These are phyloP conservation scores for Dentipellis sp. DNA, from an alignment of 768 basidiomycete genomes.

Conservation along the genomic window DNA sequence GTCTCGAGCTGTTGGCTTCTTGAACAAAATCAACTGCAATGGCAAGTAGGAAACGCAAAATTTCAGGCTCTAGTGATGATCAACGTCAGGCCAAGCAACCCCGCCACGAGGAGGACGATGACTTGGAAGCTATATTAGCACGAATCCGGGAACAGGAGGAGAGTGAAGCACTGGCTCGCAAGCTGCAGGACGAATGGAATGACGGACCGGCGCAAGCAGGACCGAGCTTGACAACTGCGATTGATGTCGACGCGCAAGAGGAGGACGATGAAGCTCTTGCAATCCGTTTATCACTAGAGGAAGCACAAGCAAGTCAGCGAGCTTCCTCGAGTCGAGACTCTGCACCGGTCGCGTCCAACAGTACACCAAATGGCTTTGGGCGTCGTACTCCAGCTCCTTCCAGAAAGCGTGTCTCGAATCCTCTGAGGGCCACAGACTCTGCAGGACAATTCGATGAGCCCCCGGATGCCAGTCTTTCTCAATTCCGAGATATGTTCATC, in stretches of 20 bases:
- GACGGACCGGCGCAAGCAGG: constrained; percentile 5
- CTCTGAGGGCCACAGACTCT: neutral
- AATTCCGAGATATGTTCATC: constrained; percentile 28
- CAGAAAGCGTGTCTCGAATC: neutral
- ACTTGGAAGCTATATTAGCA: constrained; percentile 29
- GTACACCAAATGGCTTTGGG: neutral
- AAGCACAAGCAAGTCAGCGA: neutral
- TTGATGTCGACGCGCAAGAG: neutral
- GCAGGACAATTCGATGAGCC: neutral
- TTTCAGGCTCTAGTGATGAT: neutral
- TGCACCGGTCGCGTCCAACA: neutral
- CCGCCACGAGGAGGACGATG: constrained; percentile 26
- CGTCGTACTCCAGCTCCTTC: neutral
- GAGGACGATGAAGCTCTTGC: neutral
- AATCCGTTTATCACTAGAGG: neutral
- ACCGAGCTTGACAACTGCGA: neutral
- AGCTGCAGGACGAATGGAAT: constrained; percentile 26
- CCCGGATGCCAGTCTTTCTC: constrained; percentile 15
- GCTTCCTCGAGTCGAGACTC: neutral
- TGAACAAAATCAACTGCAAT: neutral
- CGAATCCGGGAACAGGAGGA: constrained; percentile 35
- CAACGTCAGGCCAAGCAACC: neutral
- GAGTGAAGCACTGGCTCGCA: constrained; percentile 30
- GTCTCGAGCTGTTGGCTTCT: neutral
- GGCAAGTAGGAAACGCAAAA: neutral